phyloP scores from a whole-genome alignment of 345 rosid species.

The Limnanthes douglasii region DNA sequence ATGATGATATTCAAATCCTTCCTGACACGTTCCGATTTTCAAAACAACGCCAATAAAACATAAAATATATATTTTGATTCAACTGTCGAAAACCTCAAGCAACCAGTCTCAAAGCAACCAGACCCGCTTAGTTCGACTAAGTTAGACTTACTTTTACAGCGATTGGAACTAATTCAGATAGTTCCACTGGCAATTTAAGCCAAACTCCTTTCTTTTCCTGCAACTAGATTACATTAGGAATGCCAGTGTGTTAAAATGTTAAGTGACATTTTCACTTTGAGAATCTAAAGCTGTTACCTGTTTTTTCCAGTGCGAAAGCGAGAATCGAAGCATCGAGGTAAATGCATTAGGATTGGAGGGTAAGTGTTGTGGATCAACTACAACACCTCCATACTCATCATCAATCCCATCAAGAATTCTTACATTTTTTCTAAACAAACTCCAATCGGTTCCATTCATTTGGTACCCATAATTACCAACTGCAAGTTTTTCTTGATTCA shows the following conservation, averaged over 20 bases:
- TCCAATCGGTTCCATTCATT: slow-evolving; percentile 19
- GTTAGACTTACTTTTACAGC: slow-evolving; percentile 46
- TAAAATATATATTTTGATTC: background rate
- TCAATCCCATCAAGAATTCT: slow-evolving; percentile 39
- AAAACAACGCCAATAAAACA: background rate
- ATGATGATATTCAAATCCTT: slow-evolving; percentile 86
- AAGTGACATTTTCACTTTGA: background rate
- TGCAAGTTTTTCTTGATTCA: slow-evolving; percentile 16
- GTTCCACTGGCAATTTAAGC: slow-evolving; percentile 61
- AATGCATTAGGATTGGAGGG: slow-evolving; percentile 37
- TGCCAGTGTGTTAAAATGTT: too few species aligned
- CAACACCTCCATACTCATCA: slow-evolving; percentile 75
- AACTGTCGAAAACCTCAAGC: too few species aligned
- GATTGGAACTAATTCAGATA: slow-evolving; percentile 68
- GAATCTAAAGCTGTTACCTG: slow-evolving; percentile 20
- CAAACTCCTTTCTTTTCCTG: slow-evolving; percentile 86
- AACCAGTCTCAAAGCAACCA: too few species aligned
- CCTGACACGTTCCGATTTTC: slow-evolving; percentile 21
- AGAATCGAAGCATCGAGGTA: slow-evolving; percentile 30
- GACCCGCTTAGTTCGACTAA: background rate
- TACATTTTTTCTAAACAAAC: slow-evolving; percentile 17
- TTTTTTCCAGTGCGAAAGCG: slow-evolving; percentile 52
- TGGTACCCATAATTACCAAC: slow-evolving; percentile 17
- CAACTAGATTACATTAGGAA: slow-evolving; percentile 5
- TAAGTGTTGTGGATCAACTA: slow-evolving; percentile 49